Percentiles rank a stretch among this genome's conserved stretches.
Evolutionary conservation across 2,329 filamentous ascomycete genomes (phyloP).

Genomic region (Colletotrichum karsti): DNA sequence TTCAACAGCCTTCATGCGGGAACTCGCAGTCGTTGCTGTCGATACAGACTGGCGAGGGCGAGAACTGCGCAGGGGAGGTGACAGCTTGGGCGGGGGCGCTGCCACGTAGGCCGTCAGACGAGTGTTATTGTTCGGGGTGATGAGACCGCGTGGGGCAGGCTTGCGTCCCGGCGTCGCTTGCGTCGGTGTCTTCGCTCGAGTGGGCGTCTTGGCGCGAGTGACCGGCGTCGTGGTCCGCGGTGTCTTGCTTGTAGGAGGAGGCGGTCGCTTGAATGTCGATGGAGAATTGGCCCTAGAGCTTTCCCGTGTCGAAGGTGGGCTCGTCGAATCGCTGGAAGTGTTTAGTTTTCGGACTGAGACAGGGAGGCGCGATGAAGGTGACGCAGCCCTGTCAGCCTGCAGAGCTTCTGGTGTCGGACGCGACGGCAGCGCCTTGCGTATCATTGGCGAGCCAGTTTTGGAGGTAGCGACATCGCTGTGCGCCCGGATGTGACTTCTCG

Average conservation of each 20-base stretch:
- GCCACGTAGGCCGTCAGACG: conserved; percentile 80
- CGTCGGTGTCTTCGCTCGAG: conserved; percentile 54
- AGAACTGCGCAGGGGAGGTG: conserved; percentile 82
- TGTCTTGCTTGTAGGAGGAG: conserved; percentile 49
- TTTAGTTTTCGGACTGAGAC: conserved; percentile 53
- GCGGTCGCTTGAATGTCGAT: conserved; percentile 50
- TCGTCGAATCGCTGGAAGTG: conserved; percentile 34
- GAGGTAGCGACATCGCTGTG: conserved; percentile 67
- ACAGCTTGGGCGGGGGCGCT: conserved; percentile 74
- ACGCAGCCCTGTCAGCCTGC: conserved; percentile 34
- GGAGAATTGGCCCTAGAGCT: conserved; percentile 64
- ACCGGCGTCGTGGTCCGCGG: conserved; percentile 48
- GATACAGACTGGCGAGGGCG: conserved; percentile 83
- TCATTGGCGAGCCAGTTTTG: conserved; percentile 39
- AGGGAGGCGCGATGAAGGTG: conserved; percentile 52
- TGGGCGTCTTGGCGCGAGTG: conserved; percentile 54
- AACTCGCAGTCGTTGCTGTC: conserved; percentile 75
- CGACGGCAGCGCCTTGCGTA: conserved; percentile 41
- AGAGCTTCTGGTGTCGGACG: conserved; percentile 32
- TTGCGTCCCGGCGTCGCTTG: conserved; percentile 45
- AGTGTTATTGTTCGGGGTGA: conserved; percentile 60
- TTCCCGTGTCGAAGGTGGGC: conserved; percentile 47
- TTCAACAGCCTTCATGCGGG: conserved; percentile 71
- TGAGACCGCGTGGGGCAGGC: conserved; percentile 49
- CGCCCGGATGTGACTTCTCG: conserved; percentile 55